Evolutionary conservation across 1,284 basidiomycete genomes (phyloP).

Genomic region (Austroboletus sp.): DNA sequence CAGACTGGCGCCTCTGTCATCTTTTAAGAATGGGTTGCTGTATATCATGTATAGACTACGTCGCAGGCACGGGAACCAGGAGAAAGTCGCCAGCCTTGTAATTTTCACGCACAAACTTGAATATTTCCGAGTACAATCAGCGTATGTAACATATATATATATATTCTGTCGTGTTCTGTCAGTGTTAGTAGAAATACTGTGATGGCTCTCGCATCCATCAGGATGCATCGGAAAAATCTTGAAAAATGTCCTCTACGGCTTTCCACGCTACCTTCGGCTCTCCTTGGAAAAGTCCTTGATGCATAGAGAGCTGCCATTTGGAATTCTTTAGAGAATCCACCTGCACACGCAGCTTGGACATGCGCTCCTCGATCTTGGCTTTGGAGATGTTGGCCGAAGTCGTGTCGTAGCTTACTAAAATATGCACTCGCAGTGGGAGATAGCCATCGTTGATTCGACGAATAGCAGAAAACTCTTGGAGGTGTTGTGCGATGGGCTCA

Average conservation of each 20-base stretch:
- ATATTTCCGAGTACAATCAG: too few species aligned
- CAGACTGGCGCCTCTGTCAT: not conserved
- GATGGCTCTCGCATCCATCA: too few species aligned
- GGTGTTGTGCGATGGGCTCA: constrained; percentile 10
- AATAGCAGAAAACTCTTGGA: constrained; percentile 1
- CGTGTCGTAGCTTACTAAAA: constrained; percentile 15
- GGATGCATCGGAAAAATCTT: not conserved
- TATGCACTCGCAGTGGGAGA: constrained; percentile 1
- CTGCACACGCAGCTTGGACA: not conserved
- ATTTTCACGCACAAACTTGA: too few species aligned
- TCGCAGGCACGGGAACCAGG: not conserved
- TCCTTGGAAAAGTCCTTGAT: constrained; percentile 9
- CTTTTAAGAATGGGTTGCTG: too few species aligned
- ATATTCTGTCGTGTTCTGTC: not conserved
- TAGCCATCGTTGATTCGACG: not conserved
- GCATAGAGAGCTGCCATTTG: constrained; percentile 6
- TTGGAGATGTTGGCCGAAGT: constrained; percentile 4
- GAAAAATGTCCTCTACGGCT: constrained; percentile 12
- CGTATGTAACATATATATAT: not conserved
- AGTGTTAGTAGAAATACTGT: not conserved
- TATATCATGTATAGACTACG: too few species aligned
- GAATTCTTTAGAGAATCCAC: not conserved
- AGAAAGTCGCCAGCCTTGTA: constrained; percentile 1
- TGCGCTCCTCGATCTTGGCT: constrained; percentile 6
- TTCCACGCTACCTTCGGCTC: constrained; percentile 15